Evolutionary conservation across 495 filamentous ascomycete species (phyloP), one percentile per base, ranked within the genome.

Genomic region (Tuber umbilicatum): DNA sequence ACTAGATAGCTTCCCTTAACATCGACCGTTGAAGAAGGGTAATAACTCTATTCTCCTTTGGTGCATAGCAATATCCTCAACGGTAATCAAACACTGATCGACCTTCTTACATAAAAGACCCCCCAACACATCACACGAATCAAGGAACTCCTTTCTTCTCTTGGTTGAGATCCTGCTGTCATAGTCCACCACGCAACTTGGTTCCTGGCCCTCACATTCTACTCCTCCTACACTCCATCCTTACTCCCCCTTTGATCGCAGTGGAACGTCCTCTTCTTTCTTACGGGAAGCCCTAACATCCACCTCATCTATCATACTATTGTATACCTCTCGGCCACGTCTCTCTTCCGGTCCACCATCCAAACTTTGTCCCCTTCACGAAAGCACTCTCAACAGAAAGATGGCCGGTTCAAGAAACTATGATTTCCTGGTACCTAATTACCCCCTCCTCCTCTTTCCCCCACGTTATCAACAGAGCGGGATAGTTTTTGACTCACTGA

Each of bases 331-430:
- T 14, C 55, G 55, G 31, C n/a, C 27, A 27, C 27, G 23, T 60
- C 50, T 31, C 23, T n/a, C 47, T 31, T 27, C 23, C 50, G n/a
- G 55, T 17, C 55, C 55, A 14, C 55, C 10, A 60, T 21, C 50
- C 55, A 64, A 64, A 31, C 27, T 31, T 12, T 68, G 23, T 42
- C 23, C 50, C 71, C 71, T 73, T 38, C 67, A n/a, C 70, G 4
- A 39, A 38, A 68, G 27, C 23, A 64, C 73, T 39, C 69, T 39
- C 70, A 40, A 79, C 77, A 74, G 70, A 78, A 86, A 82, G 86
- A 99, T 99, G 95, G 94, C 95, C 78, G 92, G 93, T 79, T 97
- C 94, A 85, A 89, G 95, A 83, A 98, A 98, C 85, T 99, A 99
- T 84, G 95, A 99, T 83, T 98, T 98, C 84, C 87, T 99, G 86